A percentile compares a stretch with the other conserved stretches of the same genome.
Evolutionary conservation across 148 eudicot genomes (phyloP).

Genomic region (Selenicereus undatus): DNA sequence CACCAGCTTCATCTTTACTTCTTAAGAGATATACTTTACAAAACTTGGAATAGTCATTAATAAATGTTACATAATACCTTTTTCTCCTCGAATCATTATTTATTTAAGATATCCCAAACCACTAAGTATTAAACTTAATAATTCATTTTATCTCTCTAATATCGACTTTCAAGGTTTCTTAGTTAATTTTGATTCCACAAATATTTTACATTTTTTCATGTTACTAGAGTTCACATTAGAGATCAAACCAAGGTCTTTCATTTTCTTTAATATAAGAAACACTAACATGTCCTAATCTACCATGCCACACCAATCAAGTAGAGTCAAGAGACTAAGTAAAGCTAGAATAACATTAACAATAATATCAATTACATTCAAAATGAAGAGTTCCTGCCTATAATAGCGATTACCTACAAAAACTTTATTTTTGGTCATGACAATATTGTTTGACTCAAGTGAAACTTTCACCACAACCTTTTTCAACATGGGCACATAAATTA

Average conservation of each 20-base stretch:
- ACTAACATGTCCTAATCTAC: slow-evolving; percentile 1
- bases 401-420: slow-evolving; percentile 6
- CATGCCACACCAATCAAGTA: slow-evolving; percentile 14
- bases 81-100: slow-evolving; percentile 10
- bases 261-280: slow-evolving; percentile 9
- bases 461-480: slow-evolving; percentile 7
- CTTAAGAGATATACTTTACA: background rate
- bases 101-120: slow-evolving; percentile 9
- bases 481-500: background rate
- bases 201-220: slow-evolving; percentile 16
- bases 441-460: background rate
- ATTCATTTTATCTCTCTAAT: background rate
- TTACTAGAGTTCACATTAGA: background rate
- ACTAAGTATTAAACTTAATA: slow-evolving; percentile 2
- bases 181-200: background rate
- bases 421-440: slow-evolving; percentile 2
- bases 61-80: slow-evolving; percentile 5
- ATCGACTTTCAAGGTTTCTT: background rate
- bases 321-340: slow-evolving; percentile 14
- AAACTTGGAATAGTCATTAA: slow-evolving; percentile 1
- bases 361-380: background rate
- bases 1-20: slow-evolving; percentile 5
- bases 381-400: slow-evolving; percentile 1
- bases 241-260: slow-evolving; percentile 9
- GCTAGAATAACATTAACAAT: background rate